These are phyloP conservation scores for Alternaria triticimaculans DNA, from an alignment of 2,329 filamentous ascomycete genomes.

Conservation along the genomic window DNA sequence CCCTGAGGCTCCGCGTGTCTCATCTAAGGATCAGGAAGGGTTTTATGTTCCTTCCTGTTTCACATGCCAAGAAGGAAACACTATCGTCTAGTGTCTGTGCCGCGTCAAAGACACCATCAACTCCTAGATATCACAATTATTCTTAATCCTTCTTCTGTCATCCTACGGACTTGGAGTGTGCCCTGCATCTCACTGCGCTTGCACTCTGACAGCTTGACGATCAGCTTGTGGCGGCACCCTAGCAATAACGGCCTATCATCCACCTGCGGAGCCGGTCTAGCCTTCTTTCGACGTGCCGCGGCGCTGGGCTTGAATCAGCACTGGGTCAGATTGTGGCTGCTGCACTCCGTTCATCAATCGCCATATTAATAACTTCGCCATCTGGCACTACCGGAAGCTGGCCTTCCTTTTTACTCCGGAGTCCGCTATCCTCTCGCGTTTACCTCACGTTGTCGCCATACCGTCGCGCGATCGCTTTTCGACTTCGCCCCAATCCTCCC, in stretches of 20 bases:
- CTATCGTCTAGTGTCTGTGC: constrained; percentile 4
- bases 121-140: neutral
- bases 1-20: constrained; percentile 31
- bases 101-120: neutral
- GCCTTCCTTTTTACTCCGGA: constrained; percentile 30
- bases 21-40: constrained; percentile 27
- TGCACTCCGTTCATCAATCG: constrained; percentile 15
- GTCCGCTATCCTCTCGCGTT: constrained; percentile 6
- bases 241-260: constrained; percentile 26
- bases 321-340: constrained; percentile 21
- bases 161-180: neutral
- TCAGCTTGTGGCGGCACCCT: constrained; percentile 15
- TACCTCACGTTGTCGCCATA: constrained; percentile 21
- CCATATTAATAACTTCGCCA: constrained; percentile 31
- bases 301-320: constrained; percentile 22
- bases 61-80: constrained; percentile 30
- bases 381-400: constrained; percentile 40
- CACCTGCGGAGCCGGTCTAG: constrained; percentile 20
- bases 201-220: constrained; percentile 7
- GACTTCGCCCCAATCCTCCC: constrained; percentile 11
- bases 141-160: neutral
- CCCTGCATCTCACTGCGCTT: constrained; percentile 1
- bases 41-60: constrained; percentile 33
- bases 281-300: constrained; percentile 23
- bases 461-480: constrained; percentile 1